A percentile compares a stretch with the other conserved stretches of the same genome.
phyloP scores from a whole-genome alignment of 139 green algal genomes.

The Tetratostichococcus sp. region DNA sequence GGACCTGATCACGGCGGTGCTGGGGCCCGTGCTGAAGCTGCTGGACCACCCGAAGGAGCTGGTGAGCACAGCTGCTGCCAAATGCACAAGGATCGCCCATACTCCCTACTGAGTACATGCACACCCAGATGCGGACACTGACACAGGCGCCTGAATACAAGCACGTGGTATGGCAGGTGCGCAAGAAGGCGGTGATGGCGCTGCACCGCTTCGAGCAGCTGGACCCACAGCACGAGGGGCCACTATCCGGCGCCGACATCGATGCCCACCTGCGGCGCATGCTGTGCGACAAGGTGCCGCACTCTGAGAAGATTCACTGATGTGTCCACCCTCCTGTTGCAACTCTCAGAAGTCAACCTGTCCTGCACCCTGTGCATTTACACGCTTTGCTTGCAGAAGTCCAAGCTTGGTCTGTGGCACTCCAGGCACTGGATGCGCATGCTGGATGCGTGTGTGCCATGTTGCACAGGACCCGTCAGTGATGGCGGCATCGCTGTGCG shows the following conservation, averaged over 20 bases:
- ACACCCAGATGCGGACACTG: too few relatives aligned
- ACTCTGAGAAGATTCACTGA: not conserved
- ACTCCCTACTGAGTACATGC: too few relatives aligned
- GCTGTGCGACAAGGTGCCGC: constrained; percentile 67
- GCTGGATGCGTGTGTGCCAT: too few relatives aligned
- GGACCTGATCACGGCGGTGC: constrained; percentile 86
- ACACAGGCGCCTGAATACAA: too few relatives aligned
- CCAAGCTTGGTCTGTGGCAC: too few relatives aligned
- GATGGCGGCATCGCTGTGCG: constrained; percentile 91
- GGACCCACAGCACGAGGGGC: constrained; percentile 55
- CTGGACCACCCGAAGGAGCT: constrained; percentile 72
- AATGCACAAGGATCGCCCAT: too few relatives aligned
- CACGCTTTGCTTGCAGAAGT: too few relatives aligned
- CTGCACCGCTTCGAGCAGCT: constrained; percentile 77
- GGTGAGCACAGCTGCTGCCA: constrained; percentile 47
- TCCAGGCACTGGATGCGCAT: too few relatives aligned
- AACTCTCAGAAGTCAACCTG: too few relatives aligned
- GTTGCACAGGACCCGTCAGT: constrained; percentile 85
- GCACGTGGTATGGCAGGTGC: not conserved
- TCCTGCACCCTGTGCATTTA: too few relatives aligned
- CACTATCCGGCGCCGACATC: constrained; percentile 61
- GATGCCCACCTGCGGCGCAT: constrained; percentile 59
- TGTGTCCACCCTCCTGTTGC: too few relatives aligned
- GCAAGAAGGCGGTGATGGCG: constrained; percentile 95
- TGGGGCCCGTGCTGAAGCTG: constrained; percentile 57